phyloP scores from a whole-genome alignment of 768 basidiomycete genomes.

The Gloeophyllum trabeum region DNA sequence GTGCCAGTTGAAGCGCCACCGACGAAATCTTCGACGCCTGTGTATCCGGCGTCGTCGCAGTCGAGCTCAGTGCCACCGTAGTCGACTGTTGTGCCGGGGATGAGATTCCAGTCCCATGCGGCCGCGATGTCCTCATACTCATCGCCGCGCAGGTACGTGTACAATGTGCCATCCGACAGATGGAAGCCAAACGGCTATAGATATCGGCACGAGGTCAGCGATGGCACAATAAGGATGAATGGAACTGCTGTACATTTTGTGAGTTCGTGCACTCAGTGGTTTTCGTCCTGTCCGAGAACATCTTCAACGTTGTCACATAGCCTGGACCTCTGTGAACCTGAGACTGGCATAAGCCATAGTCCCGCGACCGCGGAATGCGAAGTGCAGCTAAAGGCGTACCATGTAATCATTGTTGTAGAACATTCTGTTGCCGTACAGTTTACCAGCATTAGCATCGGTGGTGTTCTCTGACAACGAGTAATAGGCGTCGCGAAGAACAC shows the following conservation, averaged over 20 bases:
- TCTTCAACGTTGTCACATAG: conserved; percentile 50
- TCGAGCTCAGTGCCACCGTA: conserved; percentile 42
- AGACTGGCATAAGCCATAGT: conserved; percentile 1
- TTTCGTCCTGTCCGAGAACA: conserved; percentile 45
- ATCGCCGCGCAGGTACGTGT: conserved; percentile 52
- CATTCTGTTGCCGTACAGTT: conserved; percentile 44
- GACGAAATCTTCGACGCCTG: conserved; percentile 46
- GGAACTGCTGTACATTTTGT: conserved; percentile 33
- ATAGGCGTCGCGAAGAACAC: conserved; percentile 25
- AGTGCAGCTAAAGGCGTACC: conserved; percentile 21
- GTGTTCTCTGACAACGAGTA: conserved; percentile 22
- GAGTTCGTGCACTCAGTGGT: conserved; percentile 59
- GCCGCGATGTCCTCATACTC: conserved; percentile 69
- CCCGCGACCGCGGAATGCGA: not conserved
- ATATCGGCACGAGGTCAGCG: too few species aligned
- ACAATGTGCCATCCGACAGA: conserved; percentile 50
- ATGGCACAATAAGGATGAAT: too few species aligned
- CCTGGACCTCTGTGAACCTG: conserved; percentile 52
- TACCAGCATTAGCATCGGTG: conserved; percentile 41
- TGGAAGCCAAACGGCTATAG: conserved; percentile 54
- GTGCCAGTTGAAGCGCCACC: conserved; percentile 53
- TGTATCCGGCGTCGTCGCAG: conserved; percentile 30
- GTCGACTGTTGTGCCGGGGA: conserved; percentile 63
- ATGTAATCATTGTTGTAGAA: conserved; percentile 63
- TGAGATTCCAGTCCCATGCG: conserved; percentile 70